Percentiles rank a stretch among this genome's conserved stretches.
Evolutionary conservation across 106 monocot genomes (phyloP).

Genomic region (Dendrobium catenatum): DNA sequence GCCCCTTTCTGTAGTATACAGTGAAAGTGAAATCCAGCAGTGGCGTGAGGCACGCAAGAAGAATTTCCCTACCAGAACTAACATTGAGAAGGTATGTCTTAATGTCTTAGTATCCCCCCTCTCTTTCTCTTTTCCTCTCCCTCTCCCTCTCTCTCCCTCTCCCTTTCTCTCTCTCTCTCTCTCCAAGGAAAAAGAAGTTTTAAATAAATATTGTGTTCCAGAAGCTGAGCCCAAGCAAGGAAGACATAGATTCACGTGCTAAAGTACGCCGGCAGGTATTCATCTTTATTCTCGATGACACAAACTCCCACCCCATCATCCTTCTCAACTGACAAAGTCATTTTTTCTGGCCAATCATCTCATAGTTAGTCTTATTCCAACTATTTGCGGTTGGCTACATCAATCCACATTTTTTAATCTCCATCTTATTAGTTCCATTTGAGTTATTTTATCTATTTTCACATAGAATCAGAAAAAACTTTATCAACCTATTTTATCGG

Average conservation of each 20-base stretch:
- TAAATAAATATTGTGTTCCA: slow-evolving; percentile 16
- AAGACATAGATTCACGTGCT: slow-evolving; percentile 20
- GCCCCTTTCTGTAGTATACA: slow-evolving; percentile 29
- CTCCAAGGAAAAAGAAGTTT: not conserved
- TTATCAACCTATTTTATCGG: too few species aligned
- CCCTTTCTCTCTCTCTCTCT: too few species aligned
- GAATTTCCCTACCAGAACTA: slow-evolving; percentile 66
- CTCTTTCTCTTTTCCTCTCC: too few species aligned
- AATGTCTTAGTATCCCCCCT: not conserved
- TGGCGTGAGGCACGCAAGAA: slow-evolving; percentile 86
- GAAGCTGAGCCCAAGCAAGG: slow-evolving; percentile 29
- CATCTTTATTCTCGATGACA: not conserved
- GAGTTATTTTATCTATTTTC: not conserved
- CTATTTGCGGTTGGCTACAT: not conserved
- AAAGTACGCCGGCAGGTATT: slow-evolving; percentile 66
- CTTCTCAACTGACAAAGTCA: not conserved
- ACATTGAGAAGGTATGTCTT: slow-evolving; percentile 39
- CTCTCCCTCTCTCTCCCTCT: too few species aligned
- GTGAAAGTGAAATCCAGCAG: slow-evolving; percentile 50
- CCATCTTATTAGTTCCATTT: not conserved
- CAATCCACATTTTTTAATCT: not conserved
- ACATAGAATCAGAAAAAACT: too few species aligned
- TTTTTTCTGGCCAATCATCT: not conserved
- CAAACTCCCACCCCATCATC: too few species aligned
- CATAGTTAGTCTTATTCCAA: not conserved